Base-by-base conservation (phyloP, 768 basidiomycete genomes). In the Rossbeevera mucosa region DNA sequence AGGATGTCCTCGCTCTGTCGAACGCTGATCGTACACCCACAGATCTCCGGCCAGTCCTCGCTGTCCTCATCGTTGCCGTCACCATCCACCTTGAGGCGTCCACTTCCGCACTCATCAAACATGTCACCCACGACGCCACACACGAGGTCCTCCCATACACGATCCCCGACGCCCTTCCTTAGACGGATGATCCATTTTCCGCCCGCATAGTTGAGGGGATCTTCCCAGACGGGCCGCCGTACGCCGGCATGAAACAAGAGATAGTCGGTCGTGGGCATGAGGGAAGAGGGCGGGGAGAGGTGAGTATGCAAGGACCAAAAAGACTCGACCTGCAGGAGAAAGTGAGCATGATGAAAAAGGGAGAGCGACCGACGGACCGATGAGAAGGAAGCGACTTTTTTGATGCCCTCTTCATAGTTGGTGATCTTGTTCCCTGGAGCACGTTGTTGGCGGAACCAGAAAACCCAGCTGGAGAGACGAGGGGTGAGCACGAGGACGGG, bases 141-240 rank as follows among this genome's bases (percentile, higher is more conserved):
- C 28, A 95, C 80, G 42, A 92, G 79, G 60, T 90, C 86, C 71
- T 95, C 92, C 92, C 92, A 95, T 47, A 94, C 72, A 25, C 91
- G 83, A 71, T 95, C 93, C 4, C 90, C 83, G 30, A 94, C 79
- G 41, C 92, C 92, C 66, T 98, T 96, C 60, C 85, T 82, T 44
- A 98, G 78, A 48, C 95, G 88, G 52, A 98, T 80, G 47, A 95
- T 95, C 89, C 94, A 98, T 70, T 94, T 95, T 4, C 94, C 94
- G 24, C 94, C 94, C 14, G 82, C 67, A 45, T 83, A 68, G 67
- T 96, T 96, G 51, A 92, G 74, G 13, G 92, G 88, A 69, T 96
- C 94, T 67, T 98, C 95, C 95, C 95, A 98, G 3, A 95, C 88
- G 1, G 95, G 94, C 40, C 91, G 80, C 21, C 86, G 85, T 52